Base-by-base conservation (phyloP, 176 grass and related monocot species). In the Urochloa ruziziensis region DNA sequence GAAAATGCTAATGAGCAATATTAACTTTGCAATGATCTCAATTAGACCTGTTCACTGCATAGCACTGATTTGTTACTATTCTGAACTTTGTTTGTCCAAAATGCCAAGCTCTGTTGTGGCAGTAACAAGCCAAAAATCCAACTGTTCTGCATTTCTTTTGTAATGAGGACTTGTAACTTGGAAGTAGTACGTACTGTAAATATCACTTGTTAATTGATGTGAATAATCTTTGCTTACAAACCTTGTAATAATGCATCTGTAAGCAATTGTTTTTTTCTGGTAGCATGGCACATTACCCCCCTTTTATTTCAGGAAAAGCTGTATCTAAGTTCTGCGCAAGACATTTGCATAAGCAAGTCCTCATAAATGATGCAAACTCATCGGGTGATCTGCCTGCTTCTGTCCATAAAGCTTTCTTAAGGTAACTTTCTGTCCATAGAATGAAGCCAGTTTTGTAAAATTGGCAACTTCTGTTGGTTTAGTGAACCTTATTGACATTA, bases 291-390 rank as follows among this genome's bases (percentile, higher is more conserved):
- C 39, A 57, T 6, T 37, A 8, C 25, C 59, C 18, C 14, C 4
- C 49, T 82, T 35, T 69, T 62, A 82, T 86, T 90, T 85, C 89
- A 99, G 96, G 96, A 67, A 96, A 93, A 89, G 86, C 83, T 7
- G 96, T 99, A 44, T 76, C 96, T 28, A 99, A 96, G 64, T 99
- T 99, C 83, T 99, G 96, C 81, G 93, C 96, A 59, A 99, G 89
- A 42, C 79, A 89, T 75, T 83, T 99, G 40, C 96, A 96, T 37
- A 66, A 47, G 46, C 91, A 99, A 85, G 85, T 96, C 42, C 74
- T 99, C 34, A 87, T 77, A 80, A 90, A 80, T 74, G 93, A 94
- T 34, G 75, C 62, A 64, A 88, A 87, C 40, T 87, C 87, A 36
- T 81, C 86, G 61, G 91, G 88, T 80, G 91, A 94, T 80, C 87